Evolutionary conservation across 306 rosid species (phyloP), one percentile per base, ranked within the genome.

Genomic region (Citrullus amarus): DNA sequence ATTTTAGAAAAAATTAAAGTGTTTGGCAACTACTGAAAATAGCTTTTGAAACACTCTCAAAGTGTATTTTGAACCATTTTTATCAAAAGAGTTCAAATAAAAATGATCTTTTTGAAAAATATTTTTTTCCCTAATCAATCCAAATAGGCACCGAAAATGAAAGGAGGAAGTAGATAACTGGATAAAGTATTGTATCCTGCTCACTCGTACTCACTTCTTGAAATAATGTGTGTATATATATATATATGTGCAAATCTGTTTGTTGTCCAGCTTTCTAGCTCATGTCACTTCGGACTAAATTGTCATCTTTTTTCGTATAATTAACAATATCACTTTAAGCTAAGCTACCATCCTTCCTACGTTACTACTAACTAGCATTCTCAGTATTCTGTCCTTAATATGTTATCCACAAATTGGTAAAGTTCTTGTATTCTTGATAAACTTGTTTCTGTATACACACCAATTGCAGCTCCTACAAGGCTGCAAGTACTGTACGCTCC

Each of bases 391-490:
- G 6, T 38, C 57, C 20, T 53, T 53, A 16, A 53, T 6, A 53
- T 53, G 20, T 53, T 6, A 53, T 15, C 77, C 20, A 12, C 18
- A 44, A 51, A 25, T 10, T 51, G 65, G 65, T 51, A 4, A 73
- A 20, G 17, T 20, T 76, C 11, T 41, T 57, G 53, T 38, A 43
- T 5, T 41, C 0, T 10, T 56, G 1, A n/a, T 13, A 36, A 25
- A 20, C 9, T 57, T 41, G n/a, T 43, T 58, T 43, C 25, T 14
- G 25, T 77, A 38, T 77, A 9, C 30, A 41, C 38, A 61, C 60
- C 75, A 60, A 59, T 84, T 85, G 85, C 92, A 95, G 99, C 92
- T 48, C 96, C 88, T 82, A 82, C 97, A 14, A 91, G 82, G 83
- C 97, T 91, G 69, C 97, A 92, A 85, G 97, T 92, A 81, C 54